Base-by-base conservation (phyloP, 148 eudicot species). In the Nyssa sinensis region DNA sequence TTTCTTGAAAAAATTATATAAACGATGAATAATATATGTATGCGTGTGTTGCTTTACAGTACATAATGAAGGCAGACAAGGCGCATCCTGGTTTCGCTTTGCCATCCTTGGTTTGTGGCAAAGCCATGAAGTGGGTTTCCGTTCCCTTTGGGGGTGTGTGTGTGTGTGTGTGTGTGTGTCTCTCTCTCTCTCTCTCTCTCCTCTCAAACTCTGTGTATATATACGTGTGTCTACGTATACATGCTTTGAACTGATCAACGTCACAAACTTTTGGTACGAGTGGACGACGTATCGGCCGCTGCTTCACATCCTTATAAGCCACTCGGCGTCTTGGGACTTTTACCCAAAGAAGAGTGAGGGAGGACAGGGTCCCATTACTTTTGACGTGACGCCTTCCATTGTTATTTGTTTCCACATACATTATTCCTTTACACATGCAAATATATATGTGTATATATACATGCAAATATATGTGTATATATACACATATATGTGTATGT, bases 1-100 rank as follows among this genome's bases (percentile, higher is more conserved):
- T n/a, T n/a, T n/a, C n/a, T n/a, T n/a, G n/a, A n/a, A n/a, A n/a
- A n/a, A n/a, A n/a, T n/a, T n/a, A n/a, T n/a, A n/a, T n/a, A n/a
- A n/a, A n/a, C n/a, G n/a, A n/a, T n/a, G n/a, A n/a, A n/a, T n/a
- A n/a, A n/a, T n/a, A n/a, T n/a, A n/a, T n/a, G n/a, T n/a, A n/a
- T n/a, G n/a, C n/a, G n/a, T n/a, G 76, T 33, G 33, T 44, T 66
- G 76, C 73, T 65, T 75, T 71, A 60, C 16, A 44, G 19, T 44
- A 11, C 51, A 44, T n/a, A 44, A 44, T 44, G 6, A 34, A 76
- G 77, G 74, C 76, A 76, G 80, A 80, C 83, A 80, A 76, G 28
- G 69, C 32, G 83, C 79, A 80, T 80, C 83, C 69, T 25, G 25
- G 29, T 69, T 75, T 61, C 65, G 24, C 64, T 71, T 60, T 25